Percentiles rank a stretch among this genome's conserved stretches.
These are phyloP conservation scores for Starmerella sp. DNA, from an alignment of 805 yeast genomes.

Conservation along the genomic window DNA sequence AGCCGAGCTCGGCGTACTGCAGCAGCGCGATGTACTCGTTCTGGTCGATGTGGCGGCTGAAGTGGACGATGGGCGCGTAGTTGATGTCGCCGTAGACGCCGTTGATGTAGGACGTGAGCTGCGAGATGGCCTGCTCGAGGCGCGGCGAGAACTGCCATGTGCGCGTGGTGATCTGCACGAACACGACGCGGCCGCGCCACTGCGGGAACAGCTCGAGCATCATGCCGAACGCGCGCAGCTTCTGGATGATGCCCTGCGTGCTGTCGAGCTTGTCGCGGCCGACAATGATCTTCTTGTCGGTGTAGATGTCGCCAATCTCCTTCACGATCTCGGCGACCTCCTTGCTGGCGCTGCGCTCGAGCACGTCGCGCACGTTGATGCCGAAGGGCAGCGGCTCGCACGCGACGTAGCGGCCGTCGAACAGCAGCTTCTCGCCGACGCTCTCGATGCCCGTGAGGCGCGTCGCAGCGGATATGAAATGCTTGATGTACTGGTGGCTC, in stretches of 20 bases:
- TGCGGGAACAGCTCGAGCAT: conserved; percentile 86
- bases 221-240: conserved; percentile 79
- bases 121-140: conserved; percentile 72
- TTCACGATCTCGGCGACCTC: conserved; percentile 41
- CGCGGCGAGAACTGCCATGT: conserved; percentile 48
- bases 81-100: conserved; percentile 73
- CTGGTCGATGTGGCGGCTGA: conserved; percentile 75
- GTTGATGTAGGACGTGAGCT: conserved; percentile 70
- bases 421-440: conserved; percentile 38
- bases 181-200: conserved; percentile 75
- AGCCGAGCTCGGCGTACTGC: conserved; percentile 79
- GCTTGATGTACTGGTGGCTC: conserved; percentile 74
- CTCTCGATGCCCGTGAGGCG: conserved; percentile 72
- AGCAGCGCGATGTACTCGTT: conserved; percentile 83
- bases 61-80: conserved; percentile 82
- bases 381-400: conserved; percentile 81
- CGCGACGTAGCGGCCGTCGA: conserved; percentile 66
- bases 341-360: conserved; percentile 45
- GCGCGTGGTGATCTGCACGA: conserved; percentile 87
- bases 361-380: conserved; percentile 61
- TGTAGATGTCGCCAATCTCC: conserved; percentile 42
- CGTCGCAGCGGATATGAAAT: conserved; percentile 81
- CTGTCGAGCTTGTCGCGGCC: conserved; percentile 90
- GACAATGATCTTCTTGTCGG: conserved; percentile 56
- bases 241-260: conserved; percentile 89